These are phyloP conservation scores for Cryptococcus sp. DNA, from an alignment of 1,284 basidiomycete genomes.

Conservation along the genomic window DNA sequence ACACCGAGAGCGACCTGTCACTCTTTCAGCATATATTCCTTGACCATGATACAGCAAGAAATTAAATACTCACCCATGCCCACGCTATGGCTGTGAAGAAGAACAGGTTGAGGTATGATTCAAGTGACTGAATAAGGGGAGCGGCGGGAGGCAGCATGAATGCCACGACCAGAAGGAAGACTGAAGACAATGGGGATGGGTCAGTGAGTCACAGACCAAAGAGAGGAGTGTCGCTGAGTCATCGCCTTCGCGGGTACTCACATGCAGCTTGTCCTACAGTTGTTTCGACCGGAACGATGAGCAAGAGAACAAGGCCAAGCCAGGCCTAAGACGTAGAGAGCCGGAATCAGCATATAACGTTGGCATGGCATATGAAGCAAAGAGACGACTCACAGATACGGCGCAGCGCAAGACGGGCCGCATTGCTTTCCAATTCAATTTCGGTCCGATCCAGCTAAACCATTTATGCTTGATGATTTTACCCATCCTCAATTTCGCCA, in stretches of 20 bases:
- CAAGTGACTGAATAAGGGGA: constrained; percentile 45
- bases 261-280: constrained; percentile 46
- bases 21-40: neutral
- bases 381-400: constrained; percentile 35
- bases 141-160: constrained; percentile 47
- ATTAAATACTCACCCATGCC: constrained; percentile 41
- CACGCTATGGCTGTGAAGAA: constrained; percentile 45
- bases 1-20: constrained; percentile 33
- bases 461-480: constrained; percentile 28
- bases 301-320: constrained; percentile 45
- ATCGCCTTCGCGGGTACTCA: constrained; percentile 17
- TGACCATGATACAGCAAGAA: neutral
- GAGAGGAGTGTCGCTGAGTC: neutral
- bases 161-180: constrained; percentile 44
- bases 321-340: constrained; percentile 34
- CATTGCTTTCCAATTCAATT: constrained; percentile 32
- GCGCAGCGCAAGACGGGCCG: constrained; percentile 46
- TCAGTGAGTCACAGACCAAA: neutral
- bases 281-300: constrained; percentile 39
- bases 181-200: constrained; percentile 13
- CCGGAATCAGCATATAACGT: neutral
- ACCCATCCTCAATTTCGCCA: constrained; percentile 4
- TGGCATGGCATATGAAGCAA: neutral
- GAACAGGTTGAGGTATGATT: constrained; percentile 44
- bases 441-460: constrained; percentile 46